Conservation (phyloP, 2,329 filamentous ascomycete species). For the Aureobasidium sp. region DNA sequence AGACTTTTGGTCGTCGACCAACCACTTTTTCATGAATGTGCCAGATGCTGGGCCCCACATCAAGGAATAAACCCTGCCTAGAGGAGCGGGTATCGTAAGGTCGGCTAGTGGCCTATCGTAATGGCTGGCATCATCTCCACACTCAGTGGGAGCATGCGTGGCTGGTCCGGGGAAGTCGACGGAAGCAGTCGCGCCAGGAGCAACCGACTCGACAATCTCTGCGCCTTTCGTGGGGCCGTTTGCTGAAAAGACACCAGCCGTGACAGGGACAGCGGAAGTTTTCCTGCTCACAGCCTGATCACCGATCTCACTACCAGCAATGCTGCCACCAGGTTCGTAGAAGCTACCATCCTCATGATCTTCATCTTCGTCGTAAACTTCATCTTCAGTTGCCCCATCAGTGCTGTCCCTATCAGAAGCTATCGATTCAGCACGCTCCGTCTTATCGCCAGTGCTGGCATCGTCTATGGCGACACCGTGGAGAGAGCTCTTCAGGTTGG, state of each 20-base stretch:
- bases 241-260: slow-evolving; percentile 24
- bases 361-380: slow-evolving; percentile 72
- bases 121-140: slow-evolving; percentile 67
- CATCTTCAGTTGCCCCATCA: slow-evolving; percentile 62
- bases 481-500: slow-evolving; percentile 79
- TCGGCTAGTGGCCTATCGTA: slow-evolving; percentile 82
- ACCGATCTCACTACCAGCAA: slow-evolving; percentile 45
- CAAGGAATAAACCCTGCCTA: slow-evolving; percentile 84
- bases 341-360: slow-evolving; percentile 61
- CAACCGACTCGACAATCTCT: slow-evolving; percentile 23
- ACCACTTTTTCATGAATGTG: slow-evolving; percentile 76
- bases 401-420: slow-evolving; percentile 34
- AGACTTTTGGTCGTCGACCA: slow-evolving; percentile 81
- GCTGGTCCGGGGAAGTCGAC: slow-evolving; percentile 77
- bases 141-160: slow-evolving; percentile 76
- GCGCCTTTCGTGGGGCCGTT: slow-evolving; percentile 18
- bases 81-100: slow-evolving; percentile 73
- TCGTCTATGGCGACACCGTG: slow-evolving; percentile 81
- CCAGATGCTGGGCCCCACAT: slow-evolving; percentile 77
- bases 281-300: slow-evolving; percentile 56
- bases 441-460: slow-evolving; percentile 74
- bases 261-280: slow-evolving; percentile 50
- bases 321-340: slow-evolving; percentile 44
- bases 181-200: slow-evolving; percentile 33
- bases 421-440: slow-evolving; percentile 67